A percentile compares a stretch with the other conserved stretches of the same genome.
phyloP scores from a whole-genome alignment of 345 rosid species.

The Punica granatum region DNA sequence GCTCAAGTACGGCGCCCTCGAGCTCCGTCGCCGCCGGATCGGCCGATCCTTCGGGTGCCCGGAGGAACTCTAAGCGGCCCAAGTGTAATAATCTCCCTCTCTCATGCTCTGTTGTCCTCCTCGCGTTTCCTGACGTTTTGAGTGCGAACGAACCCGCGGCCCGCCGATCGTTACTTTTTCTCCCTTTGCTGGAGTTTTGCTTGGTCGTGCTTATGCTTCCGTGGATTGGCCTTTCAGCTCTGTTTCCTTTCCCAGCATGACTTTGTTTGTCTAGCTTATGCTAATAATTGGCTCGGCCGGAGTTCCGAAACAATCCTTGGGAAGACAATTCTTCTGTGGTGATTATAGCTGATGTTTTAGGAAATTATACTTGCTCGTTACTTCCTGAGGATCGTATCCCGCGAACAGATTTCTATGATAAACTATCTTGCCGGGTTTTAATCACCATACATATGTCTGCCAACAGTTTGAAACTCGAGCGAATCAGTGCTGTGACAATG shows the following conservation, averaged over 20 bases:
- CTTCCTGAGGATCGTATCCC: not conserved
- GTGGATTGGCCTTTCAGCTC: not conserved
- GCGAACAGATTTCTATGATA: not conserved
- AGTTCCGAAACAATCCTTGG: not conserved
- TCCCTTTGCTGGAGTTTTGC: not conserved
- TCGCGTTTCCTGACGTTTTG: not conserved
- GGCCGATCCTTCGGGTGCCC: slow-evolving; percentile 60
- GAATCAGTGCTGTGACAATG: not conserved
- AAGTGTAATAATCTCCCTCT: slow-evolving; percentile 59
- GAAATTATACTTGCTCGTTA: not conserved
- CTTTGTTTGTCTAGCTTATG: not conserved
- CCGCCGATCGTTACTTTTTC: not conserved
- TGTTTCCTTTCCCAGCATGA: not conserved
- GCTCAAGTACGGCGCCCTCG: slow-evolving; percentile 54
- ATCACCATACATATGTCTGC: not conserved
- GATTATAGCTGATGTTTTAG: not conserved
- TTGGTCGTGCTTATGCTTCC: not conserved
- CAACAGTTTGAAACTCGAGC: not conserved
- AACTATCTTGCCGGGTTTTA: not conserved
- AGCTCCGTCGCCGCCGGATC: slow-evolving; percentile 66
- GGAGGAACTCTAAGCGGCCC: slow-evolving; percentile 86
- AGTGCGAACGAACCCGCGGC: too few relatives aligned
- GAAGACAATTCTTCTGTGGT: not conserved
- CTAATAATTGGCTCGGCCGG: not conserved
- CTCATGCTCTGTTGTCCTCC: not conserved